Percentiles rank a stretch among this genome's conserved stretches.
phyloP scores from a whole-genome alignment of 2,329 filamentous ascomycete genomes.

The Fusarium duplospermum region DNA sequence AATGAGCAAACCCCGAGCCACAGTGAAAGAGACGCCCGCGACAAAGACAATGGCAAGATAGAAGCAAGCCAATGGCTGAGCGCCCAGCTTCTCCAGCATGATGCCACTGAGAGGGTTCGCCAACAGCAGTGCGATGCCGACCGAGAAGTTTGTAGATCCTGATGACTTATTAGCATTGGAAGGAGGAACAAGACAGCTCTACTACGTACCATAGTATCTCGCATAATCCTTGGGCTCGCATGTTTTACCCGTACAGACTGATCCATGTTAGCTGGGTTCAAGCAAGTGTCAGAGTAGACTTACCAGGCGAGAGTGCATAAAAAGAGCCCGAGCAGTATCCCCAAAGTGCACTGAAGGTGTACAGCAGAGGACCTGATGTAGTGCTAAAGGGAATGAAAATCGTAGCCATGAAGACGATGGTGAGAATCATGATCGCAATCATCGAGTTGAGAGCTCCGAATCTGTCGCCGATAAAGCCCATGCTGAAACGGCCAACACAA shows the following conservation, averaged over 20 bases:
- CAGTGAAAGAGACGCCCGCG: slow-evolving; percentile 41
- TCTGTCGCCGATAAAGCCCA: slow-evolving; percentile 54
- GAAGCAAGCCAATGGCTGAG: slow-evolving; percentile 55
- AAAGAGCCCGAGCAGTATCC: slow-evolving; percentile 60
- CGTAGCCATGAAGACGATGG: slow-evolving; percentile 52
- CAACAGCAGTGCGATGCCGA: slow-evolving; percentile 56
- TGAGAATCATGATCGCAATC: slow-evolving; percentile 35
- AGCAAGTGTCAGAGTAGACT: not conserved
- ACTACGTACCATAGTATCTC: slow-evolving; percentile 48
- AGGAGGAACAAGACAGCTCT: not conserved
- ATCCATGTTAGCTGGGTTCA: not conserved
- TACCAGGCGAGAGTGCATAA: slow-evolving; percentile 51
- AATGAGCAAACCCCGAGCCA: slow-evolving; percentile 32
- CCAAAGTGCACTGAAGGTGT: slow-evolving; percentile 56
- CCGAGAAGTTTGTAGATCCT: slow-evolving; percentile 58
- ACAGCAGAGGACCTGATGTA: slow-evolving; percentile 51
- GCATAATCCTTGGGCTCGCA: slow-evolving; percentile 58
- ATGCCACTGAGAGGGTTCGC: slow-evolving; percentile 58
- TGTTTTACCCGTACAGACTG: slow-evolving; percentile 57
- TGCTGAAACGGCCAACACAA: slow-evolving; percentile 54
- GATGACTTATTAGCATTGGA: slow-evolving; percentile 41
- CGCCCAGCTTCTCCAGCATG: slow-evolving; percentile 55
- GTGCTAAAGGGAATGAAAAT: slow-evolving; percentile 57
- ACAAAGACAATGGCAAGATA: slow-evolving; percentile 55
- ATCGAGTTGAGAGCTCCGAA: slow-evolving; percentile 56